Percentiles rank a stretch among this genome's conserved stretches.
Evolutionary conservation across 441 rosid genomes (phyloP).

Genomic region (Adansonia rubrostipa): DNA sequence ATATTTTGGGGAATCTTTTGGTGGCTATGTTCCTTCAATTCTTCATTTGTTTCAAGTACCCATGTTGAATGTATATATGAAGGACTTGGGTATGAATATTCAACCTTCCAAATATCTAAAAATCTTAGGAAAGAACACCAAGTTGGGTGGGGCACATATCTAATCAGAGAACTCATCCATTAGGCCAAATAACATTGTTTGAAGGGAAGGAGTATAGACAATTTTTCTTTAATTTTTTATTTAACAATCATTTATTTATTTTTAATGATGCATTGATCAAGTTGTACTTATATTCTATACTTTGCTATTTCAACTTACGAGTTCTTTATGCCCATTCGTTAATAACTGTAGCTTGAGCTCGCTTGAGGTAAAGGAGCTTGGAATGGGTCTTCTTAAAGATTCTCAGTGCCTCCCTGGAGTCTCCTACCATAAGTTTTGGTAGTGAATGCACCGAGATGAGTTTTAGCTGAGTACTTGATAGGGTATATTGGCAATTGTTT

Average conservation of each 20-base stretch:
- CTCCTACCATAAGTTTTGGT: constrained; percentile 30
- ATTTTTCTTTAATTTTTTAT: not conserved
- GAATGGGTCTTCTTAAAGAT: constrained; percentile 18
- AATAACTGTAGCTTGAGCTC: constrained; percentile 33
- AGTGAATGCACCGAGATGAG: constrained; percentile 20
- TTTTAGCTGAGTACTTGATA: constrained; percentile 33
- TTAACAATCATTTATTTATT: not conserved
- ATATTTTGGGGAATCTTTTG: not conserved
- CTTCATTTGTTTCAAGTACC: not conserved
- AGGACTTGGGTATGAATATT: not conserved
- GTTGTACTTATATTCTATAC: not conserved
- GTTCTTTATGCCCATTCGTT: constrained; percentile 19
- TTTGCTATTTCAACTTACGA: constrained; percentile 8
- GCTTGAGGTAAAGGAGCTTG: constrained; percentile 28
- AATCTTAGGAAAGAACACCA: not conserved
- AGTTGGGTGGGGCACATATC: not conserved
- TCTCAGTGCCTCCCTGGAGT: constrained; percentile 17
- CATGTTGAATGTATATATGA: not conserved
- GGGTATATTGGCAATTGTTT: constrained; percentile 40
- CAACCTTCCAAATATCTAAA: not conserved
- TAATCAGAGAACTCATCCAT: not conserved
- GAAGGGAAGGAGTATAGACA: not conserved
- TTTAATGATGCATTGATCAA: not conserved
- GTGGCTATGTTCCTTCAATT: not conserved
- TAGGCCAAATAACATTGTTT: not conserved